These are phyloP conservation scores for Trametes versicolor DNA, from an alignment of 1,284 basidiomycete species.

Conservation along the genomic window DNA sequence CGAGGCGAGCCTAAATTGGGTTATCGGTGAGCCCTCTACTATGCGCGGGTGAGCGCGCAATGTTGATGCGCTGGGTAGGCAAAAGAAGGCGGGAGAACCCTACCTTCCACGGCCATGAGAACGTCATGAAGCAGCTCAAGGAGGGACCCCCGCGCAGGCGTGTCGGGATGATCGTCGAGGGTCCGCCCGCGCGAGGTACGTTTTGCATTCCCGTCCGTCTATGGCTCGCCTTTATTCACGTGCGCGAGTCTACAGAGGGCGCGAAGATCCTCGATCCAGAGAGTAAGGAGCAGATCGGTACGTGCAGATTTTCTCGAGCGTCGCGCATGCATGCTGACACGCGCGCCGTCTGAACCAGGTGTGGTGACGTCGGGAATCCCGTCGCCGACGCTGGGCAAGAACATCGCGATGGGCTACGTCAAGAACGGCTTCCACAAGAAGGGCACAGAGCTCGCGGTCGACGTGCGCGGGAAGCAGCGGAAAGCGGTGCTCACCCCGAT, in stretches of 20 bases:
- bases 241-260: slow-evolving; percentile 66
- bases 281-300: slow-evolving; percentile 67
- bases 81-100: slow-evolving; percentile 82
- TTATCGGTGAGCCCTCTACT: slow-evolving; percentile 74
- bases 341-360: slow-evolving; percentile 50
- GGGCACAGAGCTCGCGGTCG: slow-evolving; percentile 83
- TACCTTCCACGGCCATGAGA: slow-evolving; percentile 86
- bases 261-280: slow-evolving; percentile 76
- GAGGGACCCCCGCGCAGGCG: slow-evolving; percentile 83
- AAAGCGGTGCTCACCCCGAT: slow-evolving; percentile 78
- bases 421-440: slow-evolving; percentile 87
- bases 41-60: not conserved
- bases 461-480: slow-evolving; percentile 80
- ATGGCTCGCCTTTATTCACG: not conserved
- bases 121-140: slow-evolving; percentile 84
- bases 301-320: slow-evolving; percentile 30
- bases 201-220: slow-evolving; percentile 9
- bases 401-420: slow-evolving; percentile 98
- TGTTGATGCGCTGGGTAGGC: slow-evolving; percentile 50
- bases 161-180: slow-evolving; percentile 87
- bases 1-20: slow-evolving; percentile 93
- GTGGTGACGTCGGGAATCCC: slow-evolving; percentile 95
- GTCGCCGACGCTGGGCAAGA: slow-evolving; percentile 88
- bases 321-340: not conserved
- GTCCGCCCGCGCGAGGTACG: slow-evolving; percentile 86